These are phyloP conservation scores for Stephania cephalantha DNA, from an alignment of 164 flowering plant species.

Conservation along the genomic window DNA sequence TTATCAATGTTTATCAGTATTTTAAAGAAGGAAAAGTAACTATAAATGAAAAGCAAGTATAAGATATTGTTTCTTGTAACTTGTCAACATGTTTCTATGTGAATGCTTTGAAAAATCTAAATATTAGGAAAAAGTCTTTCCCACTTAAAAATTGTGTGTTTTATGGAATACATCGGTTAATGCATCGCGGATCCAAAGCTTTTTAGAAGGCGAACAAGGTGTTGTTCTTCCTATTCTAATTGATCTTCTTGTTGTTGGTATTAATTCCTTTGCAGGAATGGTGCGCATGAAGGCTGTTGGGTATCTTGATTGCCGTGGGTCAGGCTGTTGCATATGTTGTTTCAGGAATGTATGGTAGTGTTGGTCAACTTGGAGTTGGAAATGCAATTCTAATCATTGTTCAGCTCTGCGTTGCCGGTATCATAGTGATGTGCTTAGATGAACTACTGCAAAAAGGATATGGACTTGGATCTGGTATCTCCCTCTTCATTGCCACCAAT, in stretches of 20 bases:
- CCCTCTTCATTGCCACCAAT: constrained; percentile 6
- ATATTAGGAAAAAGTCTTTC: neutral
- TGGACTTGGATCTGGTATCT: constrained; percentile 8
- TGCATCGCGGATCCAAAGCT: neutral
- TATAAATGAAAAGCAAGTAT: neutral
- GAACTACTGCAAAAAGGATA: constrained; percentile 3
- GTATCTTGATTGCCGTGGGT: constrained; percentile 8
- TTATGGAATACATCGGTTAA: neutral
- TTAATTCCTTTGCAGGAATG: constrained; percentile 2
- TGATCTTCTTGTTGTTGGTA: neutral
- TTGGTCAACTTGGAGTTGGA: constrained; percentile 6
- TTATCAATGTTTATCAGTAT: neutral
- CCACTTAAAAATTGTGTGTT: neutral
- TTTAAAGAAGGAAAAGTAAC: neutral
- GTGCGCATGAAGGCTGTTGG: constrained; percentile 8
- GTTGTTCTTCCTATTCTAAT: neutral
- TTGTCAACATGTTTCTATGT: too few relatives aligned
- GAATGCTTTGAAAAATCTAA: too few relatives aligned
- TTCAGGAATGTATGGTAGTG: constrained; percentile 7
- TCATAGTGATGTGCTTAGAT: constrained; percentile 5
- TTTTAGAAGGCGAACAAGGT: neutral
- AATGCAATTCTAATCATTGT: constrained; percentile 9
- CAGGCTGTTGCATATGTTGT: constrained; percentile 6
- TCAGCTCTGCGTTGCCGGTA: too few relatives aligned
- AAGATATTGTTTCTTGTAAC: neutral